Evolutionary conservation across 2,329 filamentous ascomycete genomes (phyloP), one percentile per base, ranked within the genome.

Genomic region (Aspergillus carbonarius): DNA sequence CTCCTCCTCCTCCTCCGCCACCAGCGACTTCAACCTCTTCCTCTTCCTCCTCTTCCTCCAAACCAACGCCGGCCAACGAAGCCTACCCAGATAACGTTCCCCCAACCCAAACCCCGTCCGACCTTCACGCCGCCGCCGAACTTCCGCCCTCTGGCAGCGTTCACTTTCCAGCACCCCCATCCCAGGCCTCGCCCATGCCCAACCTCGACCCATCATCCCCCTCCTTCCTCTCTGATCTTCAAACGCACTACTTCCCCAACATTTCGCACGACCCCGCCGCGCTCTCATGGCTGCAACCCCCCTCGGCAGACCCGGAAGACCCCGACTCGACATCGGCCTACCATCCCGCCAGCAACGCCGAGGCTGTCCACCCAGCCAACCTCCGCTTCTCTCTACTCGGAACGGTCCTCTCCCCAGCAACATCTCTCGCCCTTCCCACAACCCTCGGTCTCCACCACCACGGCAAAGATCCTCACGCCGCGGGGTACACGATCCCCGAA

Each of bases 401-500:
- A 61, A 83, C 83, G 0, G 82, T 99, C 2, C 82, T 99, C 12
- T 86, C 93, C 0, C 95, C 95, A 0, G 83, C 86, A 50, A 83
- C 86, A 34, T 87, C 92, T 25, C 83, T 92, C 56, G 81, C 84
- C 1, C 87, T 98, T 25, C 90, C 93, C 5, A 85, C 86, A 1
- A 88, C 86, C 12, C 85, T 88, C 60, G 95, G 95, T 0, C 82
- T 99, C 13, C 95, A 99, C 74, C 93, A 99, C 74, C 95, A 99
- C 73, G 92, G 90, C 62, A 87, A 93, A 59, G 93, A 93, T 1
- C 95, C 95, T 15, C 92, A 96, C 74, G 91, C 93, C 1, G 95
- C 95, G 0, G 95, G 95, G 0, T 99, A 99, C 76, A 98, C 95
- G 0, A 85, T 99, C 30, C 86, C 87, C 0, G 95, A 99, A 75